Evolutionary conservation across 2,329 filamentous ascomycete genomes (phyloP).

Genomic region (Fusarium stilboides): DNA sequence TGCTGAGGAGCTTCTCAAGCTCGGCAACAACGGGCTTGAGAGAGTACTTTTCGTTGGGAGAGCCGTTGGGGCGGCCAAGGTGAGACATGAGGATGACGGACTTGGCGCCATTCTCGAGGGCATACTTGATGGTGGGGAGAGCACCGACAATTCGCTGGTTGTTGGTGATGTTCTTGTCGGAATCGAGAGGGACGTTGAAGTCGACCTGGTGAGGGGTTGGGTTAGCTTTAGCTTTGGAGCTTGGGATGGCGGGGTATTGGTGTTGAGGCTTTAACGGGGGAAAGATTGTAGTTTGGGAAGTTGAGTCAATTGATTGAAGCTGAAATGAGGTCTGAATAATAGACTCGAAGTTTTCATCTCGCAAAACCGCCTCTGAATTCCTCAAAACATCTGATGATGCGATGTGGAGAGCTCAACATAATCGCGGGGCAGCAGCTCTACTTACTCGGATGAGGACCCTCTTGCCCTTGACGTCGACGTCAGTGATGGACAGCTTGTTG

Average conservation of each 20-base stretch:
- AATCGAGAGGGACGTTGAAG: conserved; percentile 99
- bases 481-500: conserved; percentile 96
- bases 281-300: neutral
- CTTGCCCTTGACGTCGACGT: conserved; percentile 98
- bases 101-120: conserved; percentile 90
- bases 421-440: conserved; percentile 55
- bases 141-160: conserved; percentile 98
- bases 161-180: conserved; percentile 95
- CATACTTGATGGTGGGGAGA: conserved; percentile 94
- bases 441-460: conserved; percentile 95
- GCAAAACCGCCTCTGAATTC: neutral
- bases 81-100: conserved; percentile 98
- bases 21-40: conserved; percentile 92
- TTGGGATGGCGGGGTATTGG: conserved; percentile 24
- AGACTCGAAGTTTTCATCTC: neutral
- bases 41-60: conserved; percentile 92
- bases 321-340: neutral
- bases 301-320: neutral
- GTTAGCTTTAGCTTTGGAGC: conserved; percentile 41
- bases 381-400: conserved; percentile 25
- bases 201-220: conserved; percentile 77
- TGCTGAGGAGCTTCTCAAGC: conserved; percentile 90
- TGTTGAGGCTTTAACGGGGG: conserved; percentile 6
- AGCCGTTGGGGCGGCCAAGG: conserved; percentile 94
- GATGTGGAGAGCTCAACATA: conserved; percentile 24